A percentile compares a stretch with the other conserved stretches of the same genome.
Evolutionary conservation across 2,329 filamentous ascomycete genomes (phyloP).

Genomic region (Penicillium paneum): DNA sequence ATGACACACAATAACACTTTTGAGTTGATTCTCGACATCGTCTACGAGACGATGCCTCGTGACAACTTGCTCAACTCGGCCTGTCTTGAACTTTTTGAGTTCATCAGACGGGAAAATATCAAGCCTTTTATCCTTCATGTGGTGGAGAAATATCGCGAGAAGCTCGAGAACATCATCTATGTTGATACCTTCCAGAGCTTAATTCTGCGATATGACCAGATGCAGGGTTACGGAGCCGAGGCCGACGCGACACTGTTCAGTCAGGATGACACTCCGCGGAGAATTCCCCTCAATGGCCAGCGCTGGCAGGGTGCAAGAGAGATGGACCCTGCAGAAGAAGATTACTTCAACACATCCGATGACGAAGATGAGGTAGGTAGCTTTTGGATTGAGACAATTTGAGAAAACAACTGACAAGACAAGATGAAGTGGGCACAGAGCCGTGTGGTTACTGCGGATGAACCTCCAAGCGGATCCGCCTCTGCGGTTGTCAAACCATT

Average conservation of each 20-base stretch:
- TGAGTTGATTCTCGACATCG: conserved; percentile 77
- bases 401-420: background rate
- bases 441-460: conserved; percentile 33
- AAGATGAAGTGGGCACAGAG: conserved; percentile 34
- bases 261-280: conserved; percentile 56
- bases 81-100: conserved; percentile 90
- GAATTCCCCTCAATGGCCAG: conserved; percentile 53
- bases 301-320: conserved; percentile 73
- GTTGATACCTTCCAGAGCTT: conserved; percentile 80
- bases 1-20: conserved; percentile 78
- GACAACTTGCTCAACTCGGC: conserved; percentile 94
- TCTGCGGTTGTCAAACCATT: conserved; percentile 66
- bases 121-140: conserved; percentile 80
- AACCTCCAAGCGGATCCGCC: conserved; percentile 56
- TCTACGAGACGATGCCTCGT: conserved; percentile 79
- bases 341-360: conserved; percentile 89
- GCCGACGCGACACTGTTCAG: conserved; percentile 65
- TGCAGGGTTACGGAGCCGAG: conserved; percentile 63
- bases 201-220: conserved; percentile 73
- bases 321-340: conserved; percentile 80
- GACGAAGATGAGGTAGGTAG: conserved; percentile 66
- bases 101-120: conserved; percentile 75
- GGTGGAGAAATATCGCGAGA: conserved; percentile 78
- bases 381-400: background rate
- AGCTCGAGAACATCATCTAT: conserved; percentile 71